Evolutionary conservation across 2,329 filamentous ascomycete species (phyloP), one percentile per base, ranked within the genome.

Genomic region (Cladosporium oxysporum): DNA sequence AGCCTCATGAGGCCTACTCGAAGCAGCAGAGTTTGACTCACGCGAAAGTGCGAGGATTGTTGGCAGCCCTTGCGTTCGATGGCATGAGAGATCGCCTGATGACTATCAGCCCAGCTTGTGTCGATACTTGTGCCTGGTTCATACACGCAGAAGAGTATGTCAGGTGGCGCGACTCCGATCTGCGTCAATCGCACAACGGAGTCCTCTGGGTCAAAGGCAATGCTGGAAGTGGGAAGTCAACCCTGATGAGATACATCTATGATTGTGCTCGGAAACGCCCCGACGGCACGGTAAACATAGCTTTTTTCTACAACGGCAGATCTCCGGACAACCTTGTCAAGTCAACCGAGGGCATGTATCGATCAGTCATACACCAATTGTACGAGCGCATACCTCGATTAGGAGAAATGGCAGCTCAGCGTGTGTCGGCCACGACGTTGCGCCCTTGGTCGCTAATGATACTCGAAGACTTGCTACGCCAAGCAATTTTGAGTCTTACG

Each of bases 151-250:
- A n/a, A 11, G 41, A 50, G 31, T 67, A 65, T 31, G 44, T 7
- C 11, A 21, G 6, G 8, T 67, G 65, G 65, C 37, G 31, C 3
- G 49, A 63, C 12, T 14, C 49, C 31, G 21, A 21, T 2, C 18
- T 8, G 3, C 41, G 58, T 10, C 8, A n/a, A 7, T 2, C 58
- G 6, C 58, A 61, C 28, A 57, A 49, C 29, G 59, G 18, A 35
- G 62, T 70, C 5, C 29, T 70, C 3, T 69, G 68, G 68, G 63
- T 70, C 53, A 70, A 70, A 62, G 68, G 68, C 1, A 70, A 69
- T 21, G 63, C 68, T 5, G 68, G 67, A 14, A 60, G 64, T 18
- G 68, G 68, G 0, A 70, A 70, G 47, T 69, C 68, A 8, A 69
- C 68, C 14, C 37, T 69, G 6, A 67, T 69, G 50, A 68, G 64